phyloP scores from a whole-genome alignment of 768 basidiomycete species.

The Paxillus ammoniavirescens region DNA sequence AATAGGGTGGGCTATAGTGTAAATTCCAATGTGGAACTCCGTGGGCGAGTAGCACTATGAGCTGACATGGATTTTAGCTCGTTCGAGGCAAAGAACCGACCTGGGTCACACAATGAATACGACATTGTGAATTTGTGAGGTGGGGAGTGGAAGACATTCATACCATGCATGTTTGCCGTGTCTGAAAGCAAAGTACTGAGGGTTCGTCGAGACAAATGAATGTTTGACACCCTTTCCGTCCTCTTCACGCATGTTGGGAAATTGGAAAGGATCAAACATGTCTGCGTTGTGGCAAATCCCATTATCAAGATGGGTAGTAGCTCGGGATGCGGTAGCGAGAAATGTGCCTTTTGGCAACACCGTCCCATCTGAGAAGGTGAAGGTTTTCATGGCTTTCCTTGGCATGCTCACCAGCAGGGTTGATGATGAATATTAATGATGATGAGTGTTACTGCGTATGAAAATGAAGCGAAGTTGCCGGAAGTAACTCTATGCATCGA shows the following conservation, averaged over 20 bases:
- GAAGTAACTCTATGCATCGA: slow-evolving; percentile 21
- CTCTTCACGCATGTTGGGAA: slow-evolving; percentile 35
- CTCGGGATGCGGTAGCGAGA: slow-evolving; percentile 20
- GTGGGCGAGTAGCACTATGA: slow-evolving; percentile 15
- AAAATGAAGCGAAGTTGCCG: slow-evolving; percentile 10
- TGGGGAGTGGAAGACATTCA: background rate
- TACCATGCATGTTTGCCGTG: slow-evolving; percentile 21
- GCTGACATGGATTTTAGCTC: slow-evolving; percentile 47
- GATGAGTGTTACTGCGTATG: background rate
- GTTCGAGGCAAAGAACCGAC: slow-evolving; percentile 40
- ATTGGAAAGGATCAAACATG: slow-evolving; percentile 47
- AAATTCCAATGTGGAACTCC: background rate
- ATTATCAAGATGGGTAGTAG: slow-evolving; percentile 16
- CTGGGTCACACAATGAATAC: background rate
- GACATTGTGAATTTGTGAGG: background rate
- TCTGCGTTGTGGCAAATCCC: slow-evolving; percentile 29
- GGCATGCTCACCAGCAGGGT: slow-evolving; percentile 24
- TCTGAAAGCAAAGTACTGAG: slow-evolving; percentile 36
- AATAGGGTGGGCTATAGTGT: slow-evolving; percentile 3
- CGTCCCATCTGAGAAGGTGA: slow-evolving; percentile 37
- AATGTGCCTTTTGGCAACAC: slow-evolving; percentile 30
- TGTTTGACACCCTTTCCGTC: slow-evolving; percentile 32
- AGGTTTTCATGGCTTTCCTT: slow-evolving; percentile 28
- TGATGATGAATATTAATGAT: background rate
- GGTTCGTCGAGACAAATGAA: slow-evolving; percentile 34